Conservation (phyloP, 345 rosid species). For the Litchi chinensis region DNA sequence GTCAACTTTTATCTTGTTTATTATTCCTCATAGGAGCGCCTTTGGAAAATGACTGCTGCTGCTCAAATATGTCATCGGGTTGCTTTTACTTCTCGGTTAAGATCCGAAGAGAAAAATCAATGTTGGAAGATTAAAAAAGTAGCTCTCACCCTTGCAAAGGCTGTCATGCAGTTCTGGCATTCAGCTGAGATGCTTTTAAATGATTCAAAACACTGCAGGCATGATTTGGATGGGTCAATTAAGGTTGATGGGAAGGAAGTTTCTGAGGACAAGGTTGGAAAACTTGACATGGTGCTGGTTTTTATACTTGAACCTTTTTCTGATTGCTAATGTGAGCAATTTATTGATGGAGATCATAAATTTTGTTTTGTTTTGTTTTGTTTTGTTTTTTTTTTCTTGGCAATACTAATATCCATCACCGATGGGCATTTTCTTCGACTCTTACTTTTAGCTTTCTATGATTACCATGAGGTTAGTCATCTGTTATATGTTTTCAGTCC, state of each 20-base stretch:
- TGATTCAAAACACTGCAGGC: conserved; percentile 27
- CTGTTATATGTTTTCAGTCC: neutral
- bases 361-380: no score
- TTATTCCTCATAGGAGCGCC: conserved; percentile 70
- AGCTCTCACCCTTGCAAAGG: conserved; percentile 71
- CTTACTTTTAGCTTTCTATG: neutral
- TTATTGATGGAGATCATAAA: conserved; percentile 1
- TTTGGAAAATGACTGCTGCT: conserved; percentile 98
- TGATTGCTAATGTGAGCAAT: neutral
- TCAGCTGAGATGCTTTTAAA: conserved; percentile 56
- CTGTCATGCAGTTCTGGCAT: conserved; percentile 89
- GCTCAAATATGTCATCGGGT: conserved; percentile 77
- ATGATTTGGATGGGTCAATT: conserved; percentile 31
- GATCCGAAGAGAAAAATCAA: conserved; percentile 56
- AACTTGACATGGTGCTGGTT: conserved; percentile 41
- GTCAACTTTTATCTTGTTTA: conserved; percentile 8
- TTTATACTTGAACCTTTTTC: conserved; percentile 10
- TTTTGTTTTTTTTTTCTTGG: neutral
- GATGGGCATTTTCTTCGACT: conserved; percentile 10
- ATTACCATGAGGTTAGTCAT: neutral
- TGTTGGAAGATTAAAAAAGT: conserved; percentile 55
- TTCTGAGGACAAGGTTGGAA: conserved; percentile 39
- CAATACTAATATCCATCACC: no score
- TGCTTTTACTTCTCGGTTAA: conserved; percentile 64
- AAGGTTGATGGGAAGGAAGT: conserved; percentile 31